Conservation (phyloP, 768 basidiomycete genomes). For the Lactifluus hygrophoroides region DNA sequence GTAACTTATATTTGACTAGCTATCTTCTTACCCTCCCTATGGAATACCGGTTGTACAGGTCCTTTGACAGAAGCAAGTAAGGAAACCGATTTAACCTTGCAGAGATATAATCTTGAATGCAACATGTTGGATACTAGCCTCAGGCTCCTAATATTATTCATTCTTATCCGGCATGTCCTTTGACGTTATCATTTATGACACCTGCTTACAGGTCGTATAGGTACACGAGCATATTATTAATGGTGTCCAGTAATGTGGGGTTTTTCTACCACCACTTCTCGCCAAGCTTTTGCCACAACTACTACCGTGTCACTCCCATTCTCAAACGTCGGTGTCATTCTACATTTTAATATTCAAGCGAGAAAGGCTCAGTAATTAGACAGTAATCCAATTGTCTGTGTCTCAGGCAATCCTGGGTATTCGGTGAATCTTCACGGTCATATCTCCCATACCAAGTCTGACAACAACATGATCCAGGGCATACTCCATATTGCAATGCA, state of each 20-base stretch:
- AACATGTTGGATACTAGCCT: background rate
- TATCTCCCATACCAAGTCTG: background rate
- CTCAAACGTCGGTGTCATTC: conserved; percentile 45
- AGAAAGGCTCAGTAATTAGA: too few species aligned
- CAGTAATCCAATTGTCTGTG: conserved; percentile 54
- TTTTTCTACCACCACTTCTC: conserved; percentile 49
- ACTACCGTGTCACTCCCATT: conserved; percentile 44
- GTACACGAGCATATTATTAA: conserved; percentile 36
- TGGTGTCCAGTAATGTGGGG: conserved; percentile 48
- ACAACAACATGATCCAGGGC: conserved; percentile 32
- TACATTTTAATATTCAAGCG: too few species aligned
- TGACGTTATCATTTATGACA: background rate
- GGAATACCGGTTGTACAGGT: conserved; percentile 11
- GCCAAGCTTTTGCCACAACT: conserved; percentile 35
- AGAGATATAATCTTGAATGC: background rate
- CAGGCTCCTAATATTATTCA: conserved; percentile 2
- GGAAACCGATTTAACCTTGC: background rate
- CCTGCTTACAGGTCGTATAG: conserved; percentile 23
- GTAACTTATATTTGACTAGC: background rate
- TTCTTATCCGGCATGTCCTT: conserved; percentile 7
- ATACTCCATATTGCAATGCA: conserved; percentile 47
- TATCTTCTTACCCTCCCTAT: conserved; percentile 14
- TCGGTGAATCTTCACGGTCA: conserved; percentile 33
- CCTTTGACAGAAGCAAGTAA: background rate
- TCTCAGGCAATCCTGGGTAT: conserved; percentile 58